Evolutionary conservation across 495 filamentous ascomycete species (phyloP), one percentile per base, ranked within the genome.

Genomic region (Annulohypoxylon bovei): DNA sequence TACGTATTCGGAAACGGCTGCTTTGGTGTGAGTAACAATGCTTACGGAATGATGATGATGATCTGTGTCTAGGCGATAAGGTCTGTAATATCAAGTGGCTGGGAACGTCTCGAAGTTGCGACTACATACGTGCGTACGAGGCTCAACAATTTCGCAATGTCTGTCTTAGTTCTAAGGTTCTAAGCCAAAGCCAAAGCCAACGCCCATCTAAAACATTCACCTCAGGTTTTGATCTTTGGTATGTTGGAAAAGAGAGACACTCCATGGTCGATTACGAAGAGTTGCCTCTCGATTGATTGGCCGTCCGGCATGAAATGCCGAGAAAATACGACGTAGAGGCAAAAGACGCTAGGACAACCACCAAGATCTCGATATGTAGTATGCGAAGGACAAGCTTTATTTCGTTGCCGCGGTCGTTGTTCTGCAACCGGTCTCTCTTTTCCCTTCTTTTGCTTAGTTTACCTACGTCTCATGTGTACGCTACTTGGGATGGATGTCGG

Each of bases 51-150:
- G 22, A 25, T 25, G 27, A 46, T 33, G 56, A 49, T 58, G 68
- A 63, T 64, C 52, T 11, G 68, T 71, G 40, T 62, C 58, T 47
- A 23, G 37, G 40, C 18, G 7, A 30, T 14, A 12, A 59, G 28
- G 27, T 30, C 40, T 16, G 23, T n/a, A 68, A 72, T 65, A 68
- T 68, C 40, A 58, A 62, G 70, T 72, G 70, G 70, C 50, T 72
- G 70, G 70, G 65, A 68, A 53, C 9, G 42, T 20, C 58, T 54
- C 35, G 18, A 37, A 37, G 2, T 59, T n/a, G 61, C 53, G 68
- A 62, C 62, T 23, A 35, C 12, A n/a, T 22, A 35, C 32, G 30
- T 18, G 6, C 18, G 33, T 37, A 12, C 25, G 30, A 22, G 42
- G 27, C 32, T 58, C 53, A 35, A 52, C 40, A 50, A n/a, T 11